Percentiles rank a stretch among this genome's conserved stretches.
These are phyloP conservation scores for Gentiana dahurica DNA, from an alignment of 257 asterid species.

Conservation along the genomic window DNA sequence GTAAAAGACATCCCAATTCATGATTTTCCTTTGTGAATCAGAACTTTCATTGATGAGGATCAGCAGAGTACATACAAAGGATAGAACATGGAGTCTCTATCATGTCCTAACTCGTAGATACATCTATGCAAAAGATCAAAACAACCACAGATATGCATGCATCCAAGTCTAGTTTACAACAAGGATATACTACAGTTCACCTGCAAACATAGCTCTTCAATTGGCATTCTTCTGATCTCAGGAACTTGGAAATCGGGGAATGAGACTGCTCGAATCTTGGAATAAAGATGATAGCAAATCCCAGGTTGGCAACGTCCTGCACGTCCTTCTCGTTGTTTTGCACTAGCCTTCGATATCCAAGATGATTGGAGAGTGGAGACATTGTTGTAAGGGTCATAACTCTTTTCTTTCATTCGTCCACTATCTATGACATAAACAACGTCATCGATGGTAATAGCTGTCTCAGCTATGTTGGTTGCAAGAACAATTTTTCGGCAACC, in stretches of 20 bases:
- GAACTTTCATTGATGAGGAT: too few relatives aligned
- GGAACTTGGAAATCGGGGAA: constrained; percentile 85
- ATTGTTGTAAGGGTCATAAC: constrained; percentile 75
- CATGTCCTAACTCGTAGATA: too few relatives aligned
- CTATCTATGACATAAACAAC: constrained; percentile 90
- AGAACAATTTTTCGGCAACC: constrained; percentile 89
- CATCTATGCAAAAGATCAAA: too few relatives aligned
- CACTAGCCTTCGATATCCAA: constrained; percentile 95
- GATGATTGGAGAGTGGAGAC: constrained; percentile 87
- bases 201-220: constrained; percentile 93
- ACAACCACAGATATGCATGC: too few relatives aligned
- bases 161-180: background rate
- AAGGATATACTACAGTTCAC: constrained; percentile 20
- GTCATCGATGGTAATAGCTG: constrained; percentile 87
- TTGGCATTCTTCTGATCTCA: constrained; percentile 90
- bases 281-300: constrained; percentile 81
- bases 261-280: constrained; percentile 60
- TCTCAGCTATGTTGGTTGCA: constrained; percentile 93
- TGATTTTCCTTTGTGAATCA: too few relatives aligned
- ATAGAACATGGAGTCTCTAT: too few relatives aligned
- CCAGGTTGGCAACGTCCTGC: constrained; percentile 98
- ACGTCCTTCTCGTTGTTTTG: constrained; percentile 92
- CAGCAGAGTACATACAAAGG: too few relatives aligned
- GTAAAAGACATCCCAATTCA: too few relatives aligned
- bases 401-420: constrained; percentile 90